These are phyloP conservation scores for Mimosa pudica DNA, from an alignment of 306 rosid species.

Conservation along the genomic window DNA sequence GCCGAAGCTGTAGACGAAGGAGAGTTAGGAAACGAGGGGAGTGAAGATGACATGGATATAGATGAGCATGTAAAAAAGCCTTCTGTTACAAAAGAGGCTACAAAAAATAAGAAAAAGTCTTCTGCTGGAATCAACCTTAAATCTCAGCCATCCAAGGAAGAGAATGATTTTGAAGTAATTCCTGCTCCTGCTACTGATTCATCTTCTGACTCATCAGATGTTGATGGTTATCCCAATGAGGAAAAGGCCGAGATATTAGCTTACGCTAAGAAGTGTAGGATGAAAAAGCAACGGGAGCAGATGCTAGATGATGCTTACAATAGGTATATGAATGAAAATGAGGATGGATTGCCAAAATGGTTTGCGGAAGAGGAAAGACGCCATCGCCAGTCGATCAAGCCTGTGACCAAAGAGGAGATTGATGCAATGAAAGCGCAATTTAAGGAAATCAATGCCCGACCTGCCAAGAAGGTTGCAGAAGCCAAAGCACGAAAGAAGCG, in stretches of 20 bases:
- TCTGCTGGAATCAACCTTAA: slow-evolving; percentile 28
- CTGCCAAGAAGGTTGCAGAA: slow-evolving; percentile 72
- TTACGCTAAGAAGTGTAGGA: slow-evolving; percentile 74
- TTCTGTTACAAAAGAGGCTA: slow-evolving; percentile 38
- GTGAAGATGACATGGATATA: slow-evolving; percentile 72
- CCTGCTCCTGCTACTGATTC: slow-evolving; percentile 88
- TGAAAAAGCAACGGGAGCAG: slow-evolving; percentile 72
- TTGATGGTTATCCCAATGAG: slow-evolving; percentile 23
- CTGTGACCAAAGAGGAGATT: slow-evolving; percentile 81
- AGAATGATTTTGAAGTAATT: slow-evolving; percentile 72
- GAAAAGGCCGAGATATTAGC: slow-evolving; percentile 83
- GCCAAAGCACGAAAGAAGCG: slow-evolving; percentile 84
- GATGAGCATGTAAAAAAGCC: slow-evolving; percentile 43
- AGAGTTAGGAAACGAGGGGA: slow-evolving; percentile 53
- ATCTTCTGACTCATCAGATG: slow-evolving; percentile 70
- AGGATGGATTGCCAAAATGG: slow-evolving; percentile 83
- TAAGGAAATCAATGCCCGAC: slow-evolving; percentile 86
- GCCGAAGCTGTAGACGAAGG: slow-evolving; percentile 81
- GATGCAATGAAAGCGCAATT: slow-evolving; percentile 87
- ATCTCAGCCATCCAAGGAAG: slow-evolving; percentile 45
- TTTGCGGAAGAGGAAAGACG: slow-evolving; percentile 82
- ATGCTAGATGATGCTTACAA: slow-evolving; percentile 82
- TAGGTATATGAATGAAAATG: slow-evolving; percentile 78
- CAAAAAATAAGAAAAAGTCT: slow-evolving; percentile 39
- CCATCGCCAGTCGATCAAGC: slow-evolving; percentile 70